Percentiles rank a stretch among this genome's conserved stretches.
Evolutionary conservation across 2,329 filamentous ascomycete genomes (phyloP).

Genomic region (Magnaporthiopsis rhizophila): DNA sequence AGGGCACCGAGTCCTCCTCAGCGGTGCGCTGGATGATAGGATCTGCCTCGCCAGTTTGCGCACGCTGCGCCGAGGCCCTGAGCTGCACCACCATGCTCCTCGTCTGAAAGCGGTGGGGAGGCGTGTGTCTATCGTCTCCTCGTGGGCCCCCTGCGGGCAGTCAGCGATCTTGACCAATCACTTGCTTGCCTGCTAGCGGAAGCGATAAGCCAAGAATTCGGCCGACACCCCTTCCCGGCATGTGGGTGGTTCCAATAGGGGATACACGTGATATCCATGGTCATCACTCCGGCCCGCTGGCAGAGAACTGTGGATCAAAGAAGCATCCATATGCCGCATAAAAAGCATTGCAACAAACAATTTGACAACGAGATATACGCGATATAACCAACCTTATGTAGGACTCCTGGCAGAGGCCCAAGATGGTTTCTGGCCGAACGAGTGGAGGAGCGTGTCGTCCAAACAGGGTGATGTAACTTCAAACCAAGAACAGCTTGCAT

Average conservation of each 20-base stretch:
- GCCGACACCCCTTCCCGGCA: not conserved
- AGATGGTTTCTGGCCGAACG: not conserved
- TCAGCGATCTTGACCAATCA: not conserved
- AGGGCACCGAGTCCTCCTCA: constrained; percentile 32
- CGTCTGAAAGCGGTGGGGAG: not conserved
- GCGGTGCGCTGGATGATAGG: constrained; percentile 31
- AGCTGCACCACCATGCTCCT: not conserved
- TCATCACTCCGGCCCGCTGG: too few relatives aligned
- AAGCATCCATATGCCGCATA: not conserved
- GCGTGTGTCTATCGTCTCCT: not conserved
- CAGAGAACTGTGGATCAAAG: too few relatives aligned
- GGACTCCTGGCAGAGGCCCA: not conserved
- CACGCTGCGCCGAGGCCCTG: not conserved
- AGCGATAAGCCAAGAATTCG: not conserved
- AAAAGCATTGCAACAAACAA: not conserved
- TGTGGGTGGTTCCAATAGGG: not conserved
- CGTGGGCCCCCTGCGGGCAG: not conserved
- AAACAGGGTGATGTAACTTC: not conserved
- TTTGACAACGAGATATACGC: too few relatives aligned
- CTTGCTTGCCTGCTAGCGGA: not conserved
- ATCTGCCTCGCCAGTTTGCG: constrained; percentile 7
- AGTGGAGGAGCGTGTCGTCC: not conserved
- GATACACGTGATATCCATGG: not conserved
- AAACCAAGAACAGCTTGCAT: not conserved
- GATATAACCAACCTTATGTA: not conserved